A percentile compares a stretch with the other conserved stretches of the same genome.
These are phyloP conservation scores for Phytopythium sindhum DNA, from an alignment of 352 stramenopile genomes.

Conservation along the genomic window DNA sequence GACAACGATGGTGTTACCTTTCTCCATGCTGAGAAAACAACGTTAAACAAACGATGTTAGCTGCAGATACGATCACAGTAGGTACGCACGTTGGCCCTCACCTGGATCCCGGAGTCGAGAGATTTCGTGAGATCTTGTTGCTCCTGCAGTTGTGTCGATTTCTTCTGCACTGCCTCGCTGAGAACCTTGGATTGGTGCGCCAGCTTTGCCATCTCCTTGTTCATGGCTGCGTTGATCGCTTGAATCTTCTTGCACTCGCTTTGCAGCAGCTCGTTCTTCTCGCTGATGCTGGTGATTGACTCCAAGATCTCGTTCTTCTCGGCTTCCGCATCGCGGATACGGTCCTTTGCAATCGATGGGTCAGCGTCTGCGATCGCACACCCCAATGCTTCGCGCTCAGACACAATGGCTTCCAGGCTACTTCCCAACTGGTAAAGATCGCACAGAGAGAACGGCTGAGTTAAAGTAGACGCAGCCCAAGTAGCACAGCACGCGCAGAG, in stretches of 20 bases:
- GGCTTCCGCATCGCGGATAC: neutral
- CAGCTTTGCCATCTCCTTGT: neutral
- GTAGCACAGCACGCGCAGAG: neutral
- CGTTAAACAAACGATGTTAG: neutral
- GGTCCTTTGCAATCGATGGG: neutral
- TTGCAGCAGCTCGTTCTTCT: conserved; percentile 2
- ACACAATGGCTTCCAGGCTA: neutral
- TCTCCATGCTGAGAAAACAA: neutral
- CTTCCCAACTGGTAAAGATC: neutral
- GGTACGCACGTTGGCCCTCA: neutral
- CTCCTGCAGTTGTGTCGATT: neutral
- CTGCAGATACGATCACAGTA: neutral
- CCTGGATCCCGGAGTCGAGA: conserved; percentile 4
- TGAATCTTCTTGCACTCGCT: conserved; percentile 5
- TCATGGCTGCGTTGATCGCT: neutral
- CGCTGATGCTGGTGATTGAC: conserved; percentile 5
- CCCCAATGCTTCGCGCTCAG: neutral
- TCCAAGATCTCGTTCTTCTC: conserved; percentile 4
- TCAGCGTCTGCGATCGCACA: neutral
- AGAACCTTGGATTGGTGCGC: neutral
- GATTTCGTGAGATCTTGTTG: neutral
- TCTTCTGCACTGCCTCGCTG: neutral
- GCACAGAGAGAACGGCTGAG: neutral
- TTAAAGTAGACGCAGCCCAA: too few relatives aligned
- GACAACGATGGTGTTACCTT: neutral